phyloP scores from a whole-genome alignment of 1,284 basidiomycete genomes.

The Moniliophthora roreri region DNA sequence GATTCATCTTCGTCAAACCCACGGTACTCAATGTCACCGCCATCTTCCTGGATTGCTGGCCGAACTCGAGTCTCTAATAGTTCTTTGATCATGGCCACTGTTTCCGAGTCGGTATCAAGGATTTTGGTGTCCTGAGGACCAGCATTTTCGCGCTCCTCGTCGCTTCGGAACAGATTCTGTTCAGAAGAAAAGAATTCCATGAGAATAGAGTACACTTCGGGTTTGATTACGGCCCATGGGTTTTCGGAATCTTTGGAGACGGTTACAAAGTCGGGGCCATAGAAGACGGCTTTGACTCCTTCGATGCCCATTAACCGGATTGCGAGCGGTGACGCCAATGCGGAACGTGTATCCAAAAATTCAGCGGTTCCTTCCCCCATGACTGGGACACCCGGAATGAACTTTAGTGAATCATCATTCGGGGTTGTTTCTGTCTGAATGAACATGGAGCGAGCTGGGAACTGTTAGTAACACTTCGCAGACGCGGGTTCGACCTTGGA shows the following conservation, averaged over 20 bases:
- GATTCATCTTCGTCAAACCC: conserved; percentile 68
- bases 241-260: conserved; percentile 90
- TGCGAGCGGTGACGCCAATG: conserved; percentile 87
- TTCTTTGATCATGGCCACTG: conserved; percentile 99
- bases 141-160: conserved; percentile 74
- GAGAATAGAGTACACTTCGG: conserved; percentile 96
- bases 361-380: conserved; percentile 90
- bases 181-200: conserved; percentile 98
- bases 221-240: conserved; percentile 90
- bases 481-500: neutral
- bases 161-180: conserved; percentile 80
- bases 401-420: conserved; percentile 97
- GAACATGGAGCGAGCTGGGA: conserved; percentile 85
- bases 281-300: conserved; percentile 89
- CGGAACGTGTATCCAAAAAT: conserved; percentile 87
- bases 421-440: conserved; percentile 97
- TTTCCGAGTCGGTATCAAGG: conserved; percentile 94
- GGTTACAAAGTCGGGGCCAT: conserved; percentile 97
- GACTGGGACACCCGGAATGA: conserved; percentile 91
- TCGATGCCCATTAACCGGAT: conserved; percentile 92
- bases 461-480: too few relatives aligned
- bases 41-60: conserved; percentile 96
- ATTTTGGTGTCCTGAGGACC: conserved; percentile 96
- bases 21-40: conserved; percentile 86
- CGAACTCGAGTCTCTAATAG: conserved; percentile 92